Conservation (phyloP, 306 rosid genomes). For the Aeschynomene evenia region DNA sequence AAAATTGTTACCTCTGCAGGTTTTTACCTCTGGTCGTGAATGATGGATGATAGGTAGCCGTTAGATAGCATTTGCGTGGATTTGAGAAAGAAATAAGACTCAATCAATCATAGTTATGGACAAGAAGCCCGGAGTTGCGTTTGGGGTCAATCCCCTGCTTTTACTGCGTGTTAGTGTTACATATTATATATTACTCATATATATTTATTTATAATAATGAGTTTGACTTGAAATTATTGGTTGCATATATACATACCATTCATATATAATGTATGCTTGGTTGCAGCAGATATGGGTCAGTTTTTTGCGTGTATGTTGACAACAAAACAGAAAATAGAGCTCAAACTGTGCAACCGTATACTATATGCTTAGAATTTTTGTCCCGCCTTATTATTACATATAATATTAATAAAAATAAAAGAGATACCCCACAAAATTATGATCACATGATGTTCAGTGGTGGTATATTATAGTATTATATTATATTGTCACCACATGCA, state of each 20-base stretch:
- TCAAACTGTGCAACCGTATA: neutral
- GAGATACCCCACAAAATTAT: neutral
- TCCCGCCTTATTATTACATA: too few relatives aligned
- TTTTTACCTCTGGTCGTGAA: too few relatives aligned
- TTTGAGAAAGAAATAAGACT: too few relatives aligned
- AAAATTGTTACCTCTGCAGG: neutral
- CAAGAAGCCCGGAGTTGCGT: neutral
- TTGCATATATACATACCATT: neutral
- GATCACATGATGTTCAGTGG: neutral
- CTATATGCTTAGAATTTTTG: neutral
- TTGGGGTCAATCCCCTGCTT: neutral
- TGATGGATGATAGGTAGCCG: neutral
- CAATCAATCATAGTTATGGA: neutral
- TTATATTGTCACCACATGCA: too few relatives aligned
- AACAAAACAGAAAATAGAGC: neutral
- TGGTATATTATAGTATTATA: too few relatives aligned
- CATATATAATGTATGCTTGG: neutral
- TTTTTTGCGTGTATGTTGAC: neutral
- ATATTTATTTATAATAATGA: too few relatives aligned
- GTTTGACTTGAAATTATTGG: neutral
- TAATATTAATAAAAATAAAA: too few relatives aligned
- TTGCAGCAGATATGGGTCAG: neutral
- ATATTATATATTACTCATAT: too few relatives aligned
- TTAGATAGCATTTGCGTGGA: neutral
- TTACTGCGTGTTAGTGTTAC: neutral